Base-by-base conservation (phyloP, 768 basidiomycete genomes). In the Pleurotus sapidus region DNA sequence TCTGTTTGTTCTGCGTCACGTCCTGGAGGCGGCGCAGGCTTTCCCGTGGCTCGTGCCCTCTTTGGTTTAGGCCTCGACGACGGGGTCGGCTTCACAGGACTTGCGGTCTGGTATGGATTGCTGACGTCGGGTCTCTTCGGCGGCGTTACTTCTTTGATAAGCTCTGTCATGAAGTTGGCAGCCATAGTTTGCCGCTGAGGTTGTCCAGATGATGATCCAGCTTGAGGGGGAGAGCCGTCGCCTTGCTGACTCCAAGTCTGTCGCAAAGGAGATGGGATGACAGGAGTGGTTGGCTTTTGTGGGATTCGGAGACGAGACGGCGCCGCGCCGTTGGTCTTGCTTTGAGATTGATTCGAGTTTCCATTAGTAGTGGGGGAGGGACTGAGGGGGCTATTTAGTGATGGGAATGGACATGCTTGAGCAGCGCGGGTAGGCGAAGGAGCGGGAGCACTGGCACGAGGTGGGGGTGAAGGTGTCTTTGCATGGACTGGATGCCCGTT, bases 41-140 rank as follows among this genome's bases (percentile, higher is more conserved):
- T 79, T 2, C 75, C 75, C 9, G 75, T 74, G 9, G 74, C 65
- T 57, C 79, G 71, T 25, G 74, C 61, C 53, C 82, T 77, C 65
- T 74, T 83, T 23, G 70, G 66, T 18, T 54, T 54, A 61, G 68
- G 75, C 63, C 79, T 78, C 11, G 69, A 60, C 49, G 74, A 70
- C 2, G 80, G 77, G 11, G 30, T 34, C 9, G 76, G 77, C 17
- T 70, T 74, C 17, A 89, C 80, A 39, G 88, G 88, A 62, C 82
- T 88, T 14, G 85, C 84, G 17, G 81, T 78, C 67, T 91, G 87
- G 64, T 93, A 92, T 0, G 91, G 91, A 67, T 93, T 93, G 51
- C 81, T 82, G 43, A 91, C 77, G 62, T 88, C 89, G 18, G 82
- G 78, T 57, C 75, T 84, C 68, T 80, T 84, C 12, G 81, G 76